phyloP scores from a whole-genome alignment of 225 moss, liverwort and hornwort species.

The Physcomitrium patens region DNA sequence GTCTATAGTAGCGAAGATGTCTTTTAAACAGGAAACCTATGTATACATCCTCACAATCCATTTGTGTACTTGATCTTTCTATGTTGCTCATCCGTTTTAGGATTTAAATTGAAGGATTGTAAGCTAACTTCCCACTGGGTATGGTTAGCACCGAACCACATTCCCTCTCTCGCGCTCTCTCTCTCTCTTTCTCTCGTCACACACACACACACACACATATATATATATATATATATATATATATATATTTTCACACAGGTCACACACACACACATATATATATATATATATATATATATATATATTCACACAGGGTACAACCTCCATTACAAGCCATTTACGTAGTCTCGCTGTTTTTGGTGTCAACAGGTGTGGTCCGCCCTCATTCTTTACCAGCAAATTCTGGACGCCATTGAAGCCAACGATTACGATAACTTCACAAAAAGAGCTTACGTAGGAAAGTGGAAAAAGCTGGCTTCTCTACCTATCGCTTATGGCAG shows the following conservation, averaged over 20 bases:
- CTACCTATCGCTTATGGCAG: constrained; percentile 79
- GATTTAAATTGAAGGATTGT: not conserved
- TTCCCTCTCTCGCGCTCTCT: not conserved
- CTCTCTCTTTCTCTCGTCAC: not conserved
- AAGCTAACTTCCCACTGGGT: not conserved
- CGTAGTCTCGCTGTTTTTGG: not conserved
- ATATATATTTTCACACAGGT: too few relatives aligned
- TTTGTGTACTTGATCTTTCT: too few relatives aligned
- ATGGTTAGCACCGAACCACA: not conserved
- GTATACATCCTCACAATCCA: too few relatives aligned
- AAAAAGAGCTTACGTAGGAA: constrained; percentile 89
- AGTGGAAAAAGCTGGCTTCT: constrained; percentile 77
- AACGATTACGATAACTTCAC: constrained; percentile 76
- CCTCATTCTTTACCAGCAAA: constrained; percentile 49
- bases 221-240: too few relatives aligned
- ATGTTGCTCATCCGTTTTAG: not conserved
- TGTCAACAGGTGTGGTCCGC: constrained; percentile 80
- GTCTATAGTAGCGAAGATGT: not conserved
- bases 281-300: too few relatives aligned
- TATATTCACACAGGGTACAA: too few relatives aligned
- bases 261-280: too few relatives aligned
- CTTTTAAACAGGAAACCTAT: too few relatives aligned
- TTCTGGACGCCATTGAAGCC: constrained; percentile 45
- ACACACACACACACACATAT: too few relatives aligned
- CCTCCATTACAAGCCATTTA: too few relatives aligned